Evolutionary conservation across 2,329 filamentous ascomycete genomes (phyloP).

Genomic region (Neonectria magnoliae): DNA sequence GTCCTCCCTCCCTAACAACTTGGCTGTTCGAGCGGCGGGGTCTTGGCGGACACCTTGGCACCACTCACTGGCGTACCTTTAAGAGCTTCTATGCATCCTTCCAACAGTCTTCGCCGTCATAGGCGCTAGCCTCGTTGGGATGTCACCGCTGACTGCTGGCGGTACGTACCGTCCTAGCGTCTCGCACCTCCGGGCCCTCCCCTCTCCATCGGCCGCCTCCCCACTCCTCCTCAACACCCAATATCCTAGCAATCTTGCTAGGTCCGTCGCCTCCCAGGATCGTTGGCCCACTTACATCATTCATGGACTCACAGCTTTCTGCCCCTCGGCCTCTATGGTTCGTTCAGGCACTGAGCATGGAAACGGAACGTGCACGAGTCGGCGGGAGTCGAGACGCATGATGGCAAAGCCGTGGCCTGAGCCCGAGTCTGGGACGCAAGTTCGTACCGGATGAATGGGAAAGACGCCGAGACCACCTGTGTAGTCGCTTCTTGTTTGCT

Average conservation of each 20-base stretch:
- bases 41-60: slow-evolving; percentile 23
- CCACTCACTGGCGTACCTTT: slow-evolving; percentile 17
- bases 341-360: slow-evolving; percentile 12
- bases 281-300: slow-evolving; percentile 43
- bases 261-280: slow-evolving; percentile 23
- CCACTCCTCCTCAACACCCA: slow-evolving; percentile 29
- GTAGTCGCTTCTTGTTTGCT: slow-evolving; percentile 5
- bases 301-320: slow-evolving; percentile 36
- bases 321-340: slow-evolving; percentile 26
- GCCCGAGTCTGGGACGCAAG: slow-evolving; percentile 22
- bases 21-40: slow-evolving; percentile 18
- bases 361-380: slow-evolving; percentile 22
- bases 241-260: slow-evolving; percentile 25
- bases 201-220: slow-evolving; percentile 31
- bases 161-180: slow-evolving; percentile 7
- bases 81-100: slow-evolving; percentile 43
- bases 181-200: slow-evolving; percentile 5
- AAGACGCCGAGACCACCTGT: slow-evolving; percentile 22
- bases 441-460: slow-evolving; percentile 17
- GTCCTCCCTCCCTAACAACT: slow-evolving; percentile 14
- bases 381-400: slow-evolving; percentile 25
- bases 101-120: slow-evolving; percentile 36
- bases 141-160: slow-evolving; percentile 11
- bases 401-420: slow-evolving; percentile 21
- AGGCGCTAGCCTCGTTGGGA: slow-evolving; percentile 26